Conservation (phyloP, 75 land plant genomes). For the Chamaecyparis obtusa region DNA sequence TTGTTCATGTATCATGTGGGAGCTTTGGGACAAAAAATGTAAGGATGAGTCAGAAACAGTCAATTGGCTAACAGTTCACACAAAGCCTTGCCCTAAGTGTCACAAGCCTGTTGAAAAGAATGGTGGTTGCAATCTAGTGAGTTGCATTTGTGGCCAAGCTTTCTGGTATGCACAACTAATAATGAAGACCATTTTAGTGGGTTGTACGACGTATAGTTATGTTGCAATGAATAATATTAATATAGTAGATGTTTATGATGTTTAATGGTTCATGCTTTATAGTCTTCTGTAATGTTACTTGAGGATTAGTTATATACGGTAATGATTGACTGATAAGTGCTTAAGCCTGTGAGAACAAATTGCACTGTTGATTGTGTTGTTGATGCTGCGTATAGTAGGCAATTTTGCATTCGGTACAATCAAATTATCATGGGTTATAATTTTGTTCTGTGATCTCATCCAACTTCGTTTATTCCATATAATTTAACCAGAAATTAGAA, state of each 20-base stretch:
- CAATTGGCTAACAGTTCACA: slow-evolving; percentile 79
- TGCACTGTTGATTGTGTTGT: background rate
- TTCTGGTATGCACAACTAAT: slow-evolving; percentile 58
- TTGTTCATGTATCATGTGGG: slow-evolving; percentile 86
- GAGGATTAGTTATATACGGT: background rate
- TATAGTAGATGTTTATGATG: background rate
- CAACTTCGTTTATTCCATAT: background rate
- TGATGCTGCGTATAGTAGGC: background rate
- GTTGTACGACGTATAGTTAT: background rate
- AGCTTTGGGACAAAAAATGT: slow-evolving; percentile 84
- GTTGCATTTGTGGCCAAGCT: slow-evolving; percentile 78
- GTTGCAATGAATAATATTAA: background rate
- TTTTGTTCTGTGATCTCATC: background rate
- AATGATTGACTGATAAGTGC: background rate
- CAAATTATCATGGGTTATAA: background rate
- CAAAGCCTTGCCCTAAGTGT: slow-evolving; percentile 90
- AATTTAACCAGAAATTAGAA: background rate
- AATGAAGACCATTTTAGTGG: background rate
- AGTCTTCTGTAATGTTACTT: background rate
- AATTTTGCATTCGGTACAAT: background rate
- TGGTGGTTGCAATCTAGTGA: slow-evolving; percentile 84
- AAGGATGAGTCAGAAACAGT: slow-evolving; percentile 86
- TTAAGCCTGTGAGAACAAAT: background rate
- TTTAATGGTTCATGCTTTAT: background rate
- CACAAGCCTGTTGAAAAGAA: slow-evolving; percentile 88